Percentiles rank a stretch among this genome's conserved stretches.
Conservation (phyloP, 768 basidiomycete genomes). For the Phylloporus sp. region DNA sequence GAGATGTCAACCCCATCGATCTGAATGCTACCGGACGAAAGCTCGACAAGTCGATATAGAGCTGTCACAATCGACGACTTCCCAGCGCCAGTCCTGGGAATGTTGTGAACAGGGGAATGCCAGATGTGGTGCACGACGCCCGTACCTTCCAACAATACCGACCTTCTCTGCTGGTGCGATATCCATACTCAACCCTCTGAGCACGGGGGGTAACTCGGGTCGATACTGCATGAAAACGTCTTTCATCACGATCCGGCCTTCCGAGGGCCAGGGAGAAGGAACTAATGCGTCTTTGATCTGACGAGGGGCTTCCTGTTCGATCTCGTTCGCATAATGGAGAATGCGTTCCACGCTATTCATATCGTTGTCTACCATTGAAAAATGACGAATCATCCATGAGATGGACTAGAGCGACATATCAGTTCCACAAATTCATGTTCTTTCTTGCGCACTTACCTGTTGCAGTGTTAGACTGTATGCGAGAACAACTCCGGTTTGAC, state of each 20-base stretch:
- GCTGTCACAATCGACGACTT: conserved; percentile 90
- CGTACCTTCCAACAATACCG: conserved; percentile 72
- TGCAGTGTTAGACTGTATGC: conserved; percentile 80
- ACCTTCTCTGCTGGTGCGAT: conserved; percentile 81
- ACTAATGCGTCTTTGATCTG: conserved; percentile 57
- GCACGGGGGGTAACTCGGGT: conserved; percentile 79
- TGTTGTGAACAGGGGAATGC: background rate
- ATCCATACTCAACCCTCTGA: conserved; percentile 74
- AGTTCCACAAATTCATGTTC: background rate
- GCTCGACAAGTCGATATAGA: conserved; percentile 80
- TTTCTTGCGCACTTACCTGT: conserved; percentile 41
- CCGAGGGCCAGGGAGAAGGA: conserved; percentile 63
- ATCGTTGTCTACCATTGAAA: conserved; percentile 85
- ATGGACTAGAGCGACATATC: conserved; percentile 41
- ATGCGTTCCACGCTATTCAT: conserved; percentile 91
- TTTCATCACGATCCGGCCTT: conserved; percentile 70
- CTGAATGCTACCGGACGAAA: conserved; percentile 64
- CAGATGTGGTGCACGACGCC: conserved; percentile 12
- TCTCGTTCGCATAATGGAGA: conserved; percentile 68
- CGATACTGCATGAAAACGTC: conserved; percentile 78
- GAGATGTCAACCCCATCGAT: conserved; percentile 86
- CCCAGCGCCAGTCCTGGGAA: conserved; percentile 70
- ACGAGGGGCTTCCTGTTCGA: conserved; percentile 81
- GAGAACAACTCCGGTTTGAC: conserved; percentile 71
- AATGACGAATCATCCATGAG: conserved; percentile 71